Evolutionary conservation across 129 eudicot genomes (phyloP).

Genomic region (Flaveria linearis): DNA sequence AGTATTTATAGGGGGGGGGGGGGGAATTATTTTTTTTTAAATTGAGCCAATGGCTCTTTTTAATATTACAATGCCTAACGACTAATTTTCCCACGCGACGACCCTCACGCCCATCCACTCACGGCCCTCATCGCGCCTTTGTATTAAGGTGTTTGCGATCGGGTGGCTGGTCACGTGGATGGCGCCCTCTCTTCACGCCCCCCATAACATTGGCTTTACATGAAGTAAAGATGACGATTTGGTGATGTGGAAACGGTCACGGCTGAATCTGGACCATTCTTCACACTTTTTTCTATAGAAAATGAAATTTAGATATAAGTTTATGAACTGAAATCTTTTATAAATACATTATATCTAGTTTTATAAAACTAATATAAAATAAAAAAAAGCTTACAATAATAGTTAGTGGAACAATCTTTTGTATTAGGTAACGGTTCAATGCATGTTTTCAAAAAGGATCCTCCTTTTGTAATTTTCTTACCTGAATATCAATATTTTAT

Average conservation of each 20-base stretch:
- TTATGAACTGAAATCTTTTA: neutral
- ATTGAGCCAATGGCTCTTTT: no score
- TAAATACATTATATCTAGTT: neutral
- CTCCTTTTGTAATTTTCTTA: neutral
- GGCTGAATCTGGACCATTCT: neutral
- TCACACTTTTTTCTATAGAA: neutral
- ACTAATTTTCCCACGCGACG: no score
- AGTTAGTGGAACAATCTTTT: neutral
- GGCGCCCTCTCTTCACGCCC: no score
- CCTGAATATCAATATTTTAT: neutral
- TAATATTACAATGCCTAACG: no score
- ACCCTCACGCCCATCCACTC: no score
- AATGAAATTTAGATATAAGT: conserved; percentile 11
- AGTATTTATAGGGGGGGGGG: no score
- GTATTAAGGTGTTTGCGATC: no score
- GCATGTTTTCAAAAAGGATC: conserved; percentile 16
- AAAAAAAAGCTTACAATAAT: neutral
- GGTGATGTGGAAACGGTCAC: conserved; percentile 12
- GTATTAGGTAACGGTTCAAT: conserved; percentile 29
- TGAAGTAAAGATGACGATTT: conserved; percentile 18
- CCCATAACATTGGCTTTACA: neutral
- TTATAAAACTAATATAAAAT: conserved; percentile 11
- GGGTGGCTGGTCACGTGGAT: no score
- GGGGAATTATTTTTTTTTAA: no score
- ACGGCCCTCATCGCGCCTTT: no score